phyloP scores from a whole-genome alignment of 345 rosid species.

The Hypericum androsaemum region DNA sequence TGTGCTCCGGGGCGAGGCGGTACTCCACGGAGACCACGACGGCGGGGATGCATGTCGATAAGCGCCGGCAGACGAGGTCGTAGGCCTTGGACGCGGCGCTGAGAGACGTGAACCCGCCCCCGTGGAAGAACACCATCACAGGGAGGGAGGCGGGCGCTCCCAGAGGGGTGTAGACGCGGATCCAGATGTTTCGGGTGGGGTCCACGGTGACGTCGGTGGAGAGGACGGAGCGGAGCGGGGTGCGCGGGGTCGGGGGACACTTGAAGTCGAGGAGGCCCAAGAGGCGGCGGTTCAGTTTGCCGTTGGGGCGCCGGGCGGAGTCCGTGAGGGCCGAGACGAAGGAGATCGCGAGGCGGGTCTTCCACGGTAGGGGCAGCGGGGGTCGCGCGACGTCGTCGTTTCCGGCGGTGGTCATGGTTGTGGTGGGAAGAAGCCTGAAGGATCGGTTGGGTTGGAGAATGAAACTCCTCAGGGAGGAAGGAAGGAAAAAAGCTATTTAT shows the following conservation, averaged over 20 bases:
- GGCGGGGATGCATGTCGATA: constrained; percentile 44
- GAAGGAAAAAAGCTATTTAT: no score
- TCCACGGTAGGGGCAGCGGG: constrained; percentile 32
- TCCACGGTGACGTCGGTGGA: constrained; percentile 56
- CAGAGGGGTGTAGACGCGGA: constrained; percentile 49
- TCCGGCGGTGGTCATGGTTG: background rate
- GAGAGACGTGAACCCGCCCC: constrained; percentile 72
- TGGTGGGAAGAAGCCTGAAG: no score
- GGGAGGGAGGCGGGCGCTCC: constrained; percentile 29
- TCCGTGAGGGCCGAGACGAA: constrained; percentile 31
- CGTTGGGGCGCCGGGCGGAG: constrained; percentile 35
- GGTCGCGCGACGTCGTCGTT: background rate
- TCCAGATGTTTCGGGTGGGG: constrained; percentile 76
- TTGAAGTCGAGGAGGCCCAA: constrained; percentile 39
- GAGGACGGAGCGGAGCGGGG: constrained; percentile 28
- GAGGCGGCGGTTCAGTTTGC: constrained; percentile 58
- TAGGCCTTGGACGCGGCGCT: constrained; percentile 38
- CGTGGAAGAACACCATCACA: constrained; percentile 67
- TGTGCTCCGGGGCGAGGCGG: constrained; percentile 69
- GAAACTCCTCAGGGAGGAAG: no score
- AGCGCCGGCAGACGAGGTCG: constrained; percentile 55
- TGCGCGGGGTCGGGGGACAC: constrained; percentile 33
- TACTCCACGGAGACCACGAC: constrained; percentile 61
- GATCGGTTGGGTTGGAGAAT: no score
- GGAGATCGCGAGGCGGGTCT: constrained; percentile 37